Evolutionary conservation across 495 filamentous ascomycete genomes (phyloP).

Genomic region (Penicillium paradoxum): DNA sequence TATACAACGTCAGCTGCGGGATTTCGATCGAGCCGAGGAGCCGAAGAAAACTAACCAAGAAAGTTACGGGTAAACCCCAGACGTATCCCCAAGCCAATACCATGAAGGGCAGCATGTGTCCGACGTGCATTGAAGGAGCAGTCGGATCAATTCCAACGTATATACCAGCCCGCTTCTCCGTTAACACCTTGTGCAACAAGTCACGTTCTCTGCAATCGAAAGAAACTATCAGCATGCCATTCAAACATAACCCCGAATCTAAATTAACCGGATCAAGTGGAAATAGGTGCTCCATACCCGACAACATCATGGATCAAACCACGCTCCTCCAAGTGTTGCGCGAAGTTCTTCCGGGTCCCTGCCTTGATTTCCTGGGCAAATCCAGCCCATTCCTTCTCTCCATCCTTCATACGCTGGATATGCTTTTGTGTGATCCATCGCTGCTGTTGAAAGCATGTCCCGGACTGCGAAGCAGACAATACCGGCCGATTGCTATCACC

Average conservation of each 20-base stretch:
- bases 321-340: constrained; percentile 69
- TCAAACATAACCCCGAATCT: background rate
- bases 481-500: constrained; percentile 14
- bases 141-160: constrained; percentile 95
- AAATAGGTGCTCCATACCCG: constrained; percentile 52
- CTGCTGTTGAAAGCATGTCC: constrained; percentile 22
- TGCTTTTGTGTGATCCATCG: constrained; percentile 48
- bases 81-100: constrained; percentile 89
- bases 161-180: constrained; percentile 61
- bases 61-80: constrained; percentile 68
- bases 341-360: constrained; percentile 59
- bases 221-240: constrained; percentile 5
- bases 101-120: constrained; percentile 93
- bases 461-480: background rate
- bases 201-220: constrained; percentile 48
- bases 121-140: constrained; percentile 83
- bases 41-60: constrained; percentile 49
- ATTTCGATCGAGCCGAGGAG: background rate
- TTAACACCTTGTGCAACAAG: constrained; percentile 65
- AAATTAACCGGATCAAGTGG: background rate
- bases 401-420: constrained; percentile 48
- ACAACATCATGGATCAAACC: constrained; percentile 75
- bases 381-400: constrained; percentile 52
- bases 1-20: constrained; percentile 23
- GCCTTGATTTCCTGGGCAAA: constrained; percentile 52